Percentiles rank a stretch among this genome's conserved stretches.
These are phyloP conservation scores for Myxozyma sirexii DNA, from an alignment of 805 yeast genomes.

Conservation along the genomic window DNA sequence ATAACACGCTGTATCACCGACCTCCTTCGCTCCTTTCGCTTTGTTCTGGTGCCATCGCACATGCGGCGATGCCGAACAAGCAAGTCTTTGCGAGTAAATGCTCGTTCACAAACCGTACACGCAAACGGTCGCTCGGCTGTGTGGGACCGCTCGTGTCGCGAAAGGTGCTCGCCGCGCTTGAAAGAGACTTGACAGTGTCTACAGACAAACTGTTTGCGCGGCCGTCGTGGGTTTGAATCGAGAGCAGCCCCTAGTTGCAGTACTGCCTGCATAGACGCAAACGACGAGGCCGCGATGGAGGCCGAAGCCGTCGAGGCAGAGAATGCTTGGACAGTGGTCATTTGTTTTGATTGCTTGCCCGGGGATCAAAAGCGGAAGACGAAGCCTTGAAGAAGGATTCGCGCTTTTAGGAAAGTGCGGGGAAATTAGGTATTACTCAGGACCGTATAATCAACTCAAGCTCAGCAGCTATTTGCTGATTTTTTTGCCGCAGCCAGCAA, in stretches of 20 bases:
- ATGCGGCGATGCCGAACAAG: constrained; percentile 28
- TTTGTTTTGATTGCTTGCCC: background rate
- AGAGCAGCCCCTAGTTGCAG: constrained; percentile 16
- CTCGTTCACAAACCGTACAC: constrained; percentile 32
- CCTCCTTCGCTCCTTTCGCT: constrained; percentile 15
- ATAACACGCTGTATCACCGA: constrained; percentile 17
- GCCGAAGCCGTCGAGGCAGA: constrained; percentile 17
- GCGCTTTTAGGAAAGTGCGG: background rate
- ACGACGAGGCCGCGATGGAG: constrained; percentile 5
- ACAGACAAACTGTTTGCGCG: constrained; percentile 19
- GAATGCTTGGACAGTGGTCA: constrained; percentile 10
- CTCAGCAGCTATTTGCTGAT: too few species aligned
- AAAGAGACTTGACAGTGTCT: constrained; percentile 15
- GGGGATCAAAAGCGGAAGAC: too few species aligned
- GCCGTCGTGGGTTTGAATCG: constrained; percentile 10
- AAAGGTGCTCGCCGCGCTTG: constrained; percentile 48
- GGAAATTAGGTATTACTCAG: too few species aligned
- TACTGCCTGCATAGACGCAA: constrained; percentile 20
- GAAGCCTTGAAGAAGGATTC: background rate
- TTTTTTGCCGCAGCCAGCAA: too few species aligned
- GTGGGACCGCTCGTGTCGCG: constrained; percentile 70
- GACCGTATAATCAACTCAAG: too few species aligned
- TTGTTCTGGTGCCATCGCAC: constrained; percentile 16
- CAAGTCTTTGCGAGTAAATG: constrained; percentile 30
- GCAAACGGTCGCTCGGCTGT: constrained; percentile 74